Base-by-base conservation (phyloP, 306 rosid genomes). In the Alnus rubra region DNA sequence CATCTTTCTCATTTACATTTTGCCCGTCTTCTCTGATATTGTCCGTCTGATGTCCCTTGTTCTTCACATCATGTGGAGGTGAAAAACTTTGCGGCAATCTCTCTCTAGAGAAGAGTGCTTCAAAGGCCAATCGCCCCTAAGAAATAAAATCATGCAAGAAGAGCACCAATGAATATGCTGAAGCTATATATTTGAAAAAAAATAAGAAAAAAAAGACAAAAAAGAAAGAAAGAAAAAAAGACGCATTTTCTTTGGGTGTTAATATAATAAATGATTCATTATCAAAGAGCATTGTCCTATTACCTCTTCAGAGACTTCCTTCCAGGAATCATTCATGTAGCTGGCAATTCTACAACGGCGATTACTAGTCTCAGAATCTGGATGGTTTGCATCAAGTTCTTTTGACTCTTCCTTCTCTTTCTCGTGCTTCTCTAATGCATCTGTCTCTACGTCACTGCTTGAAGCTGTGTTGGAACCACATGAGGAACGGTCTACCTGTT, bases 271-370 rank as follows among this genome's bases (percentile, higher is more conserved):
- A 74, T 16, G 80, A 31, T 78, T 56, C 58, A 76, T 56, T 14
- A 33, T 14, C 69, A 56, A 74, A 52, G 42, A 68, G 35, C 73
- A 62, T 62, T 58, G 77, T 54, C 71, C 23, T 16, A 35, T 63
- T 90, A 91, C 99, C 99, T 88, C 98, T 88, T 90, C 94, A 64
- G 98, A 93, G 47, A 95, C 99, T 84, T 84, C 96, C 84, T 93
- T 94, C 98, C 98, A 94, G 79, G 93, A 84, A 75, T 94, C 98
- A 74, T 68, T 85, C 44, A 86, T 62, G 88, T 69, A 84, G 92
- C 79, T 13, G 77, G 60, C 7, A 56, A 84, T 88, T 90, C 89
- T 90, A 86, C 73, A 23, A 42, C 97, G 93, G 47, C 88, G 93
- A 82, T 73, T 88, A 81, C 53, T 78, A 60, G 83, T 79, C 78